These are phyloP conservation scores for Calcarisporium arbuscula DNA, from an alignment of 2,329 filamentous ascomycete species.

Conservation along the genomic window DNA sequence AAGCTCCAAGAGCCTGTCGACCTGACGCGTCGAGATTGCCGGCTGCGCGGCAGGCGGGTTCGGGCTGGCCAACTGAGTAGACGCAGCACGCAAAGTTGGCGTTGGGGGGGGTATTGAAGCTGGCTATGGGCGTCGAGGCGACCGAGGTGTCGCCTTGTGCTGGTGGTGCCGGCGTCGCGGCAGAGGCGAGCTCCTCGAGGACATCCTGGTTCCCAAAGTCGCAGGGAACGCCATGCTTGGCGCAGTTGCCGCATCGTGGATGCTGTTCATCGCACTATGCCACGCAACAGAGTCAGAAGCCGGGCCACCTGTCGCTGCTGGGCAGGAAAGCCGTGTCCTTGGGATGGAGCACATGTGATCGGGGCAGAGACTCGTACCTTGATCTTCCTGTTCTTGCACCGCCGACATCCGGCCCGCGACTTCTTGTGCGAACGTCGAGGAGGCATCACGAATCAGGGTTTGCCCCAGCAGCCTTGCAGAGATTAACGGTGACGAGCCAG, in stretches of 20 bases:
- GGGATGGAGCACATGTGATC: slow-evolving; percentile 1
- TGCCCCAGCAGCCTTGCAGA: slow-evolving; percentile 1
- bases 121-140: slow-evolving; percentile 15
- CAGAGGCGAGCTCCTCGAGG: slow-evolving; percentile 35
- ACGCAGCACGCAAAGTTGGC: slow-evolving; percentile 3
- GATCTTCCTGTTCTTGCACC: slow-evolving; percentile 63
- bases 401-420: slow-evolving; percentile 58
- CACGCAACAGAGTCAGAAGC: too few species aligned
- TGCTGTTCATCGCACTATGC: slow-evolving; percentile 59
- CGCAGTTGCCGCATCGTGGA: slow-evolving; percentile 59
- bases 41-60: slow-evolving; percentile 7
- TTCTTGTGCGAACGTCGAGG: slow-evolving; percentile 64
- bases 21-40: slow-evolving; percentile 16
- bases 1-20: slow-evolving; percentile 50
- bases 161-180: too few species aligned
- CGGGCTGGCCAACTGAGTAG: neutral
- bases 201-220: slow-evolving; percentile 54
- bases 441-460: slow-evolving; percentile 40
- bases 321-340: too few species aligned
- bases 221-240: slow-evolving; percentile 60
- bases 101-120: neutral
- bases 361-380: slow-evolving; percentile 55
- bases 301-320: too few species aligned
- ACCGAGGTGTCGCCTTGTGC: too few species aligned
- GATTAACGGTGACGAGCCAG: too few species aligned